Percentiles rank a stretch among this genome's conserved stretches.
Evolutionary conservation across 2,329 filamentous ascomycete species (phyloP).

Genomic region (Fusarium udum): DNA sequence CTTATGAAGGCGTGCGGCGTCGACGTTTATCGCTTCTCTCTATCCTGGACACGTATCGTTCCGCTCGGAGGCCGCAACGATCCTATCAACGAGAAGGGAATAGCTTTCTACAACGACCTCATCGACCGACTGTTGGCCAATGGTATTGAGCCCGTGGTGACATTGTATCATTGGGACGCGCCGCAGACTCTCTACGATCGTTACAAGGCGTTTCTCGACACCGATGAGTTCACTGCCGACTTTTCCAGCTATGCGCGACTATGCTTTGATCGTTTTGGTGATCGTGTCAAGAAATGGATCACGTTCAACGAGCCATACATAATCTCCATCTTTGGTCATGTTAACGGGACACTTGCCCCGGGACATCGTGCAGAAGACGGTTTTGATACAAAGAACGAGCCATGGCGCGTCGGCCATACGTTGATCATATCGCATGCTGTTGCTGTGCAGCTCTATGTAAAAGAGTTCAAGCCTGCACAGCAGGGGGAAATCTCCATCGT

Average conservation of each 20-base stretch:
- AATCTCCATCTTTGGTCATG: conserved; percentile 37
- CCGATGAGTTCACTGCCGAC: neutral
- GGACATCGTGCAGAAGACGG: conserved; percentile 8
- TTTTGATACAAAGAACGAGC: neutral
- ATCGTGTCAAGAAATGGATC: conserved; percentile 37
- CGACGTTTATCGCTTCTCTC: conserved; percentile 68
- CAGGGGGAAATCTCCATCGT: neutral
- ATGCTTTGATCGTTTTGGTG: neutral
- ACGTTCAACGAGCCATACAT: conserved; percentile 46
- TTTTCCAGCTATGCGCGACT: neutral
- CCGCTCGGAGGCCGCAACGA: conserved; percentile 52
- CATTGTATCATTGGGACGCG: neutral
- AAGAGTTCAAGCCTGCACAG: neutral
- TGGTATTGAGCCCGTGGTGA: neutral
- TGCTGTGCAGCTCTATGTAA: neutral
- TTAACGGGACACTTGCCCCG: conserved; percentile 32
- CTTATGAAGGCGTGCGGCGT: conserved; percentile 65
- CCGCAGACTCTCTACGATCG: neutral
- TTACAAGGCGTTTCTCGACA: neutral
- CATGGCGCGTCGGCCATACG: neutral
- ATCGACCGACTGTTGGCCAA: neutral
- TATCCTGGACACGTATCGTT: conserved; percentile 71
- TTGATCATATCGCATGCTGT: neutral
- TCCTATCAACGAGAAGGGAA: neutral
- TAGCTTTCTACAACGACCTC: conserved; percentile 1